Evolutionary conservation across 1,139 yeast species (phyloP), one percentile per base, ranked within the genome.

Genomic region (Candida sp.): DNA sequence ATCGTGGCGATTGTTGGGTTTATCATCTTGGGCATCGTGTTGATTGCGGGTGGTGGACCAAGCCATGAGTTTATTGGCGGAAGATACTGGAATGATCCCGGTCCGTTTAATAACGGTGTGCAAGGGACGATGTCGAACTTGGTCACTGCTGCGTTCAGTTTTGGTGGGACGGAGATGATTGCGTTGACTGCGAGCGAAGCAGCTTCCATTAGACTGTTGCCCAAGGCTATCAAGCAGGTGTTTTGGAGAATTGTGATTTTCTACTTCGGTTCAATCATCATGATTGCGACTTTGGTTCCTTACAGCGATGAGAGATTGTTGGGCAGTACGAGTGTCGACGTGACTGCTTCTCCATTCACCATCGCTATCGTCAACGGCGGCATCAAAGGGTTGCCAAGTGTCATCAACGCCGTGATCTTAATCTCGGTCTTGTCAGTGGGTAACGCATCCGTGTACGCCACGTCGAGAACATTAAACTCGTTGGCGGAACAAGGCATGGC

Each of bases 341-440:
- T 59, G 11, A 54, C 61, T 25, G 66, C 67, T 5, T 63, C 67
- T 7, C 67, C 68, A 28, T 64, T 65, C 47, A 66, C 63, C 22
- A 64, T 66, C 55, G 85, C 86, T 6, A 73, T 83, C 50, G 75
- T 76, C 42, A 70, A 74, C 48, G 86, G 85, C 5, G 86, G 87
- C 9, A 74, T 78, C 46, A 63, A 65, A 30, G 79, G 71, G 3
- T 68, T 80, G 48, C 80, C 81, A 7, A 70, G 77, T 37, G 70
- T 76, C n/a, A 72, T 76, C 65, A 77, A 77, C 55, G 80, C 75
- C 7, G 73, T 76, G 11, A 73, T 77, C 46, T 62, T 77, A 48
- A 68, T 76, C 12, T 68, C 80, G 1, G 73, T 76, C 37, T 67
- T 76, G 46, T 72, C 80, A 5, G 78, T 76, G 33, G 81, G 79